These are phyloP conservation scores for Candida endomychidarum DNA, from an alignment of 805 yeast species.

Conservation along the genomic window DNA sequence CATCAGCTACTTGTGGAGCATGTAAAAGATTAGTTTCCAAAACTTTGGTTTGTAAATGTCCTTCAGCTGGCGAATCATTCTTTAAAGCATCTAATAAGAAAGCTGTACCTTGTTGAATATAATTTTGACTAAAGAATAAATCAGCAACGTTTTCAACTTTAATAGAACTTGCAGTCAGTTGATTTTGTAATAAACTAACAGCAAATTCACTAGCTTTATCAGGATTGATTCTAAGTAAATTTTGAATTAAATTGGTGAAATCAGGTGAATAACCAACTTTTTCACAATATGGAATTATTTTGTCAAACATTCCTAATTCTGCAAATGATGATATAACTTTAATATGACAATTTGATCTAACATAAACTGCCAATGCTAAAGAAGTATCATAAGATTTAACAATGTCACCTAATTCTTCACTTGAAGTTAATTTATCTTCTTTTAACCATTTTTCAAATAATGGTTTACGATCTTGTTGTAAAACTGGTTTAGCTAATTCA, in stretches of 20 bases:
- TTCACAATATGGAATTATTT: conserved; percentile 90
- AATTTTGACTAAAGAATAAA: conserved; percentile 90
- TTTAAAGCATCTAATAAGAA: conserved; percentile 93
- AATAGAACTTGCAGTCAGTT: conserved; percentile 48
- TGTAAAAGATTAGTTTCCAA: conserved; percentile 89
- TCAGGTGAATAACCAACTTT: conserved; percentile 89
- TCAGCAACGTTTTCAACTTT: conserved; percentile 89
- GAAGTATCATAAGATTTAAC: conserved; percentile 85
- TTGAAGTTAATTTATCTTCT: conserved; percentile 89
- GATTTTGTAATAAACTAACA: conserved; percentile 66
- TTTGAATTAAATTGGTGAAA: conserved; percentile 84
- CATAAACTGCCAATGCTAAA: conserved; percentile 86
- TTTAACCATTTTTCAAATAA: conserved; percentile 94
- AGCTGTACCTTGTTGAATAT: conserved; percentile 97
- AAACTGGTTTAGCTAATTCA: conserved; percentile 91
- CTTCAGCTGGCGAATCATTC: conserved; percentile 90
- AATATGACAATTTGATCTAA: conserved; percentile 76
- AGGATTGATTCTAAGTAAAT: conserved; percentile 89
- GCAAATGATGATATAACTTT: conserved; percentile 92
- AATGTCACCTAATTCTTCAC: conserved; percentile 97
- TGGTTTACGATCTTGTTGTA: conserved; percentile 92
- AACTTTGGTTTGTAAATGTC: conserved; percentile 91
- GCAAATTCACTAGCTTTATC: conserved; percentile 98
- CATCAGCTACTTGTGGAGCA: conserved; percentile 99
- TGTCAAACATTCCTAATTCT: conserved; percentile 94